These are phyloP conservation scores for Calocybe gangraenosa DNA, from an alignment of 768 basidiomycete genomes.

Conservation along the genomic window DNA sequence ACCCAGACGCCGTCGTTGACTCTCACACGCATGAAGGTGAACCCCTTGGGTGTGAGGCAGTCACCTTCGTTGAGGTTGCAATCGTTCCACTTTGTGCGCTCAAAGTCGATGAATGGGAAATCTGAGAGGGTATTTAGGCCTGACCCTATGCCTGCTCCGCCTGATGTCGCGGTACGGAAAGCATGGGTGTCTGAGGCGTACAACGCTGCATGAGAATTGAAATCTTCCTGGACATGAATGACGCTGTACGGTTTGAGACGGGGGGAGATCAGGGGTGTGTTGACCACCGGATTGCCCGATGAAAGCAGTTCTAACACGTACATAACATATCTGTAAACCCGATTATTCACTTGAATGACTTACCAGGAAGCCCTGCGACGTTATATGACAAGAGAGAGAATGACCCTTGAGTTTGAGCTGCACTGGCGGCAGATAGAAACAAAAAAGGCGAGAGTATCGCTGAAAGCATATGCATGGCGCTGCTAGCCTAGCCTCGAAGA, in stretches of 20 bases:
- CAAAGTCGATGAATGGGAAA: slow-evolving; percentile 28
- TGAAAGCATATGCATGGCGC: too few species aligned
- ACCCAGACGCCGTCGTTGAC: slow-evolving; percentile 28
- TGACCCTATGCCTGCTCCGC: slow-evolving; percentile 29
- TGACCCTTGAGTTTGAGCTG: slow-evolving; percentile 21
- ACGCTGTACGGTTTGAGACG: slow-evolving; percentile 28
- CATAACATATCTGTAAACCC: background rate
- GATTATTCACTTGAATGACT: background rate
- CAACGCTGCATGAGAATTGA: slow-evolving; percentile 33
- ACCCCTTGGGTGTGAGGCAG: slow-evolving; percentile 37
- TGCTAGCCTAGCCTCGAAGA: too few species aligned
- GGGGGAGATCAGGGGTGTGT: slow-evolving; percentile 29
- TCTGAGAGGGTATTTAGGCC: slow-evolving; percentile 35
- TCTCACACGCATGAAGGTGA: slow-evolving; percentile 30
- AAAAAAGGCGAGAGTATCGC: too few species aligned
- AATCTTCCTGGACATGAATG: slow-evolving; percentile 33
- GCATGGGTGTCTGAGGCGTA: slow-evolving; percentile 31
- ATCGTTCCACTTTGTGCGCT: slow-evolving; percentile 25
- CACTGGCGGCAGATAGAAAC: slow-evolving; percentile 4
- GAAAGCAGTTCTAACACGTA: slow-evolving; percentile 19
- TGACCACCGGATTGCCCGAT: slow-evolving; percentile 22
- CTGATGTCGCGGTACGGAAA: slow-evolving; percentile 33
- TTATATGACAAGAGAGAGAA: slow-evolving; percentile 27
- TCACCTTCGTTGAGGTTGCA: slow-evolving; percentile 28
- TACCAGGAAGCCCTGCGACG: slow-evolving; percentile 31